Base-by-base conservation (phyloP, 257 asterid species). In the Solanum neorickii region DNA sequence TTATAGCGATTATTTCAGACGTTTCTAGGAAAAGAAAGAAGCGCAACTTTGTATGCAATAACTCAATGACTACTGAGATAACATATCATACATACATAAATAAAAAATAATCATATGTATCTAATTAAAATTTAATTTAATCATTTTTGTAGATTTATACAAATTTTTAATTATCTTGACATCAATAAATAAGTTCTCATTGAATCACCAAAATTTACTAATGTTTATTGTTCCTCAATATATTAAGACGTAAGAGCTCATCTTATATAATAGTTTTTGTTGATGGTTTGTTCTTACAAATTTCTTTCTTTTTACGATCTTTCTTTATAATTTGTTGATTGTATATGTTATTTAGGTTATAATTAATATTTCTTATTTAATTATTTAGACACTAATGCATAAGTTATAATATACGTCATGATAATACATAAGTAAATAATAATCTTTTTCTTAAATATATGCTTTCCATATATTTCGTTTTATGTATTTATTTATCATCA, bases 341-440 rank as follows among this genome's bases (percentile, higher is more conserved):
- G 2, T 5, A 27, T 11, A 23, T 65, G 31, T 65, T 65, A 65
- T 62, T n/a, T 12, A n/a, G 8, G 3, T 65, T 12, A 12, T n/a
- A 2, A 65, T 65, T 65, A 25, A 65, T 3, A 12, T n/a, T 6
- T 12, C 8, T 65, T n/a, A 65, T 12, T 16, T 5, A 65, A 12
- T n/a, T 25, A 65, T n/a, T 10, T 0, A 0, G 7, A n/a, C 16
- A 65, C 1, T 27, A 2, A 62, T 62, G 2, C 5, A 9, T 1
- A 13, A 21, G 25, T 60, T 21, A 60, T 60, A 60, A 21, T 60
- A 60, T 4, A 21, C 23, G 29, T 23, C 2, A 65, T 65, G 18
- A 65, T 65, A 65, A 3, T 12, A n/a, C 5, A n/a, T n/a, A 1
- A n/a, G 33, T 65, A 12, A 11, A 65, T 6, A 65, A n/a, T n/a